A percentile compares a stretch with the other conserved stretches of the same genome.
These are phyloP conservation scores for Monilinia polystroma DNA, from an alignment of 2,329 filamentous ascomycete genomes.

Conservation along the genomic window DNA sequence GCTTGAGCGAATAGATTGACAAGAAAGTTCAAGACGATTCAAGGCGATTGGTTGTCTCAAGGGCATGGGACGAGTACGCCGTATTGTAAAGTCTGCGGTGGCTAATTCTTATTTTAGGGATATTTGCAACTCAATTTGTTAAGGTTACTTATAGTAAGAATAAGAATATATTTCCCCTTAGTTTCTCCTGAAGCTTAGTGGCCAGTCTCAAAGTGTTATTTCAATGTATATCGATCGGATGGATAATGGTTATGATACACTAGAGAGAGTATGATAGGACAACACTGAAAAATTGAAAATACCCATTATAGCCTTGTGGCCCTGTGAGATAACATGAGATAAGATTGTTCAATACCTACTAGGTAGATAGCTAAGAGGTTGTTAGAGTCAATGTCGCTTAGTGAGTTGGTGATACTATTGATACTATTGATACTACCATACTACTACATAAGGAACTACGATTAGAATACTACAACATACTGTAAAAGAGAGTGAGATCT, in stretches of 20 bases:
- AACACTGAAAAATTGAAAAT: no score
- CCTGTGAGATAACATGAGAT: background rate
- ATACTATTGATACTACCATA: background rate
- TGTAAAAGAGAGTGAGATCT: background rate
- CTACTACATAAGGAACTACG: background rate
- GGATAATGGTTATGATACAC: background rate
- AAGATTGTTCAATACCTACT: background rate
- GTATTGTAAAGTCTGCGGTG: background rate
- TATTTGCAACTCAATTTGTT: background rate
- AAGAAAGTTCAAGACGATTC: background rate
- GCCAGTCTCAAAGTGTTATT: background rate
- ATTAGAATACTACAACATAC: background rate
- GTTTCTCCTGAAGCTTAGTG: background rate
- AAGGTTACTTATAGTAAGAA: background rate
- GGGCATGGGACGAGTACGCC: background rate
- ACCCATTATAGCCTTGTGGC: constrained; percentile 1
- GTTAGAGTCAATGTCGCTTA: constrained; percentile 11
- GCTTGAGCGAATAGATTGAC: constrained; percentile 15
- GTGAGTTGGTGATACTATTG: background rate
- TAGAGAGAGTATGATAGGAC: no score
- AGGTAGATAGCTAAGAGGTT: background rate
- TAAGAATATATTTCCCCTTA: background rate
- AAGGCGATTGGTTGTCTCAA: constrained; percentile 19
- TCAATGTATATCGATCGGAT: background rate
- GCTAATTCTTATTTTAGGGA: constrained; percentile 15